Conservation (phyloP, 2,329 filamentous ascomycete genomes). For the Drechslera avenae region DNA sequence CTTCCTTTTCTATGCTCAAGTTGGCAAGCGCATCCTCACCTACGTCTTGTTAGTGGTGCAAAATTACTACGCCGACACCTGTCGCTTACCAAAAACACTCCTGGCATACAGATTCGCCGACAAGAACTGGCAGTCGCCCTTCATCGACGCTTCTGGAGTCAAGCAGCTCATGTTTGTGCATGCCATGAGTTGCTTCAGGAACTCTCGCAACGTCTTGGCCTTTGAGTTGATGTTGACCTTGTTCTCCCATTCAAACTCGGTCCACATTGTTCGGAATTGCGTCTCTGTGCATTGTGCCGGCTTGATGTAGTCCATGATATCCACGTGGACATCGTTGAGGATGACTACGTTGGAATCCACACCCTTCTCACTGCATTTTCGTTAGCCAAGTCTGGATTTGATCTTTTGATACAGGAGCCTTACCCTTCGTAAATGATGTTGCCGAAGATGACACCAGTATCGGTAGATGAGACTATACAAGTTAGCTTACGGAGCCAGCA, state of each 20-base stretch:
- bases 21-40: conserved; percentile 98
- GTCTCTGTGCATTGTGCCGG: conserved; percentile 96
- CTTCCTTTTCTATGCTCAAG: conserved; percentile 96
- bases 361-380: conserved; percentile 72
- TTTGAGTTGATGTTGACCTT: conserved; percentile 99
- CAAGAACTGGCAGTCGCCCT: conserved; percentile 97
- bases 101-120: conserved; percentile 96
- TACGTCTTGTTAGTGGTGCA: conserved; percentile 49
- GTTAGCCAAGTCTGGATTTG: conserved; percentile 48
- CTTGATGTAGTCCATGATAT: conserved; percentile 99
- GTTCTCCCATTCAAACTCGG: conserved; percentile 99
- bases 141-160: conserved; percentile 92
- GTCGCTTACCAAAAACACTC: conserved; percentile 90
- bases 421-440: conserved; percentile 94
- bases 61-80: not conserved
- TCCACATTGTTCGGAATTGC: conserved; percentile 99
- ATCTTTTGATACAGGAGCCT: not conserved
- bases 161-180: conserved; percentile 99
- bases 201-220: conserved; percentile 86
- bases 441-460: conserved; percentile 97
- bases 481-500: conserved; percentile 11
- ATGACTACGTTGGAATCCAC: conserved; percentile 86
- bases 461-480: conserved; percentile 79
- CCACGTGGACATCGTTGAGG: conserved; percentile 95
- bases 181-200: conserved; percentile 93